Evolutionary conservation across 345 rosid species (phyloP).

Genomic region (Angophora floribunda): DNA sequence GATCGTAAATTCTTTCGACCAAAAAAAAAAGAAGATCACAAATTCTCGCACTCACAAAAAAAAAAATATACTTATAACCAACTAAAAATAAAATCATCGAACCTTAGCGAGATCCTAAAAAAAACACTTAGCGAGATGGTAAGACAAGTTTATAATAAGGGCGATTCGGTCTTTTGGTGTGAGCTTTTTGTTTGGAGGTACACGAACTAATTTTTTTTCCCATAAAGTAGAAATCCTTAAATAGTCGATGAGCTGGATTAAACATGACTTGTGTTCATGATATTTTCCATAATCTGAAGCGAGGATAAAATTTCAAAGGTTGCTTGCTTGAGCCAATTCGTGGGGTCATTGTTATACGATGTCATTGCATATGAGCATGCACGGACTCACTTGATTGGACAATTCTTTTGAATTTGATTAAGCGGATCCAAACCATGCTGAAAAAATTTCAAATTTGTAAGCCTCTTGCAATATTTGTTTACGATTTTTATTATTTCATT

Average conservation of each 20-base stretch:
- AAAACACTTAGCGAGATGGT: not conserved
- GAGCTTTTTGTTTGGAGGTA: not conserved
- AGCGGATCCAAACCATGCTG: not conserved
- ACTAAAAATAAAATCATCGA: accelerated
- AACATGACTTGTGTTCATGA: accelerated
- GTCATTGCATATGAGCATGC: not conserved
- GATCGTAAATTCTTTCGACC: not conserved
- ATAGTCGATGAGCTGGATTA: not conserved
- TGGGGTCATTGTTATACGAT: not conserved
- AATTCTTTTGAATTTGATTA: not conserved
- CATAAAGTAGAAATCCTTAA: not conserved
- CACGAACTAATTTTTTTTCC: not conserved
- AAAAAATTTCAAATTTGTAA: not conserved
- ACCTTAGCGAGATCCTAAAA: accelerated
- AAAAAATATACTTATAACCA: not conserved
- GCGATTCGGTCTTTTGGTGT: accelerated
- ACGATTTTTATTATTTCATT: not conserved
- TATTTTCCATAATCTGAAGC: not conserved
- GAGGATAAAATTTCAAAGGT: not conserved
- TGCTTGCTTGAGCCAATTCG: not conserved
- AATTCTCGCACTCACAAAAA: too few relatives aligned
- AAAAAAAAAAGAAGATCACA: too few relatives aligned
- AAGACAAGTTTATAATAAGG: not conserved
- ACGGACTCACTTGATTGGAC: too few relatives aligned
- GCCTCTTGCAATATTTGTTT: not conserved